Evolutionary conservation across 306 rosid genomes (phyloP).

Genomic region (Begonia masoniana): DNA sequence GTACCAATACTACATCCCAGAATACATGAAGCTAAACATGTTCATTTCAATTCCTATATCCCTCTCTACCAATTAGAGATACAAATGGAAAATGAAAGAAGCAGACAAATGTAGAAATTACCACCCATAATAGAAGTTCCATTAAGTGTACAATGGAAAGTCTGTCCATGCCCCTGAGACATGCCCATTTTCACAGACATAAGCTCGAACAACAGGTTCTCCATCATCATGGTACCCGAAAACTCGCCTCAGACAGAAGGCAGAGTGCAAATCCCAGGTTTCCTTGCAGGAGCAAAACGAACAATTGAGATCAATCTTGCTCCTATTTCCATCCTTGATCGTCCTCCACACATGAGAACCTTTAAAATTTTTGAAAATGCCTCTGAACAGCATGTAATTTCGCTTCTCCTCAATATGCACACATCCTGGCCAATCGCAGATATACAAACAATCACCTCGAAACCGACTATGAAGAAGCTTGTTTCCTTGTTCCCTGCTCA

Average conservation of each 20-base stretch:
- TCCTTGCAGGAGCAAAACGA: conserved; percentile 54
- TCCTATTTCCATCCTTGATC: conserved; percentile 49
- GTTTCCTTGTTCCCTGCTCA: conserved; percentile 73
- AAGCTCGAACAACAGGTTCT: conserved; percentile 87
- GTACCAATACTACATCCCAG: not conserved
- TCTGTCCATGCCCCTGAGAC: conserved; percentile 99
- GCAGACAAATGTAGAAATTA: not conserved
- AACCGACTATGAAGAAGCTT: conserved; percentile 68
- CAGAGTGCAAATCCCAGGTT: conserved; percentile 87
- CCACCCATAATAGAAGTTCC: not conserved
- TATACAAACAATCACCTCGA: conserved; percentile 65
- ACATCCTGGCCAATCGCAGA: conserved; percentile 92
- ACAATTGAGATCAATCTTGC: conserved; percentile 47
- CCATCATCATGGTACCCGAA: conserved; percentile 91
- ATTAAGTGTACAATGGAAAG: conserved; percentile 52
- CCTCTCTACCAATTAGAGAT: not conserved
- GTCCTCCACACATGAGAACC: conserved; percentile 76
- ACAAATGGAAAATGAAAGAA: not conserved
- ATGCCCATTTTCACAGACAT: conserved; percentile 87
- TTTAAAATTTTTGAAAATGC: conserved; percentile 70
- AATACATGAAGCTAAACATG: not conserved
- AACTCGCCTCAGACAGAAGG: conserved; percentile 63
- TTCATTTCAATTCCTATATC: not conserved
- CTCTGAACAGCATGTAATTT: conserved; percentile 67
- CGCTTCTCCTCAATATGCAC: conserved; percentile 79